Percentiles rank a stretch among this genome's conserved stretches.
phyloP scores from a whole-genome alignment of 768 basidiomycete genomes.

The Pleurotus cornucopiae region DNA sequence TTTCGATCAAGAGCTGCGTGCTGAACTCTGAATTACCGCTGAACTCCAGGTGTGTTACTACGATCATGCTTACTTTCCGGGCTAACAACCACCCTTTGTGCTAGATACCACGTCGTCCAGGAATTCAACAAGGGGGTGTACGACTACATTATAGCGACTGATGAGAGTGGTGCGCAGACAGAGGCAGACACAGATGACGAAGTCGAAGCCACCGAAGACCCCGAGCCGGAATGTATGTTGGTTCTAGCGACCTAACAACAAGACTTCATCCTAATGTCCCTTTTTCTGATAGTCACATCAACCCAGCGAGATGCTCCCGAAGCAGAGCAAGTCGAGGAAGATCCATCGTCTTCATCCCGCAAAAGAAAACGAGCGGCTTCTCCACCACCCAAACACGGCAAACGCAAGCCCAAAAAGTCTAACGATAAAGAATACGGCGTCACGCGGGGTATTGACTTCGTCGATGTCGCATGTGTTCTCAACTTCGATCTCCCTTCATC shows the following conservation, averaged over 20 bases:
- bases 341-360: slow-evolving; percentile 16
- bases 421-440: slow-evolving; percentile 85
- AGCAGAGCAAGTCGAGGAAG: slow-evolving; percentile 13
- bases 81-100: not conserved
- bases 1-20: slow-evolving; percentile 93
- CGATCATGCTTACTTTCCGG: not conserved
- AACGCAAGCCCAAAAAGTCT: slow-evolving; percentile 47
- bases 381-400: slow-evolving; percentile 37
- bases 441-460: slow-evolving; percentile 93
- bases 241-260: not conserved
- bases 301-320: slow-evolving; percentile 42
- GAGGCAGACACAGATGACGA: slow-evolving; percentile 42
- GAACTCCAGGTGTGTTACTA: slow-evolving; percentile 67
- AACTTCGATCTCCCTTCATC: slow-evolving; percentile 97
- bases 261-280: not conserved
- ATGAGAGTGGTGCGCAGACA: slow-evolving; percentile 66
- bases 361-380: slow-evolving; percentile 65
- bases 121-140: slow-evolving; percentile 99
- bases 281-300: slow-evolving; percentile 38
- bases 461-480: slow-evolving; percentile 94
- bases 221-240: slow-evolving; percentile 29
- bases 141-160: slow-evolving; percentile 97
- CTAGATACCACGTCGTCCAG: slow-evolving; percentile 92
- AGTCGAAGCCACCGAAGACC: slow-evolving; percentile 39
- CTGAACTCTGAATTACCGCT: slow-evolving; percentile 94